phyloP scores from a whole-genome alignment of 169 alveolate genomes.

The Amoebophrya sp. region DNA sequence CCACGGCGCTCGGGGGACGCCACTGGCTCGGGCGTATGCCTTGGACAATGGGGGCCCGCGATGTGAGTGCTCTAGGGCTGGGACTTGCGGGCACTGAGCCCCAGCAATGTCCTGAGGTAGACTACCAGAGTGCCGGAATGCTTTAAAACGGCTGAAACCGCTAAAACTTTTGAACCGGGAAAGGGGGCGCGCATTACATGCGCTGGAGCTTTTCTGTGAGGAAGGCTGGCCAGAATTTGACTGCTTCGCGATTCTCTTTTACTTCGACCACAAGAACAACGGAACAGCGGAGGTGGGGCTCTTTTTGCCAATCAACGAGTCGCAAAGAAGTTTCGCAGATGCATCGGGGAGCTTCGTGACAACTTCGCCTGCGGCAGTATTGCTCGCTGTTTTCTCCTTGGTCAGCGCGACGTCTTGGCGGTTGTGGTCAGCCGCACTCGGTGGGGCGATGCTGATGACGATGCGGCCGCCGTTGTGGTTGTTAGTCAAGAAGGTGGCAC shows the following conservation, averaged over 20 bases:
- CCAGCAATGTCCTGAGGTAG: too few species aligned
- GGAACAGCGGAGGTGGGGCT: neutral
- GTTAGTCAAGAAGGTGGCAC: neutral
- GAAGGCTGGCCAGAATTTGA: neutral
- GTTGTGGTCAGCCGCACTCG: neutral
- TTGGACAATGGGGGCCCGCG: too few species aligned
- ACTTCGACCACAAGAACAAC: conserved; percentile 9
- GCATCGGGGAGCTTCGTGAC: too few species aligned
- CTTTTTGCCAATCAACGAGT: neutral
- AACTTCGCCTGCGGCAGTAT: too few species aligned
- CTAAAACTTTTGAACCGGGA: too few species aligned
- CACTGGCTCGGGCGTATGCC: too few species aligned
- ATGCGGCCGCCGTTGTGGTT: neutral
- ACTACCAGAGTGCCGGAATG: too few species aligned
- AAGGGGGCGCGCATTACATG: too few species aligned
- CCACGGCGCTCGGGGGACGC: too few species aligned
- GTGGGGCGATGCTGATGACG: neutral
- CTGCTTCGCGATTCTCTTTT: neutral
- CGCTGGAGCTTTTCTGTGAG: neutral
- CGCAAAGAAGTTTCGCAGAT: neutral
- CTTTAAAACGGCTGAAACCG: too few species aligned
- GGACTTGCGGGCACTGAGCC: too few species aligned
- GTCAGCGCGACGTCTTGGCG: neutral
- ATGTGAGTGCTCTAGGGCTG: too few species aligned
- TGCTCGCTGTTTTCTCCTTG: neutral